Conservation (phyloP, 257 asterid genomes). For the Catharanthus roseus region DNA sequence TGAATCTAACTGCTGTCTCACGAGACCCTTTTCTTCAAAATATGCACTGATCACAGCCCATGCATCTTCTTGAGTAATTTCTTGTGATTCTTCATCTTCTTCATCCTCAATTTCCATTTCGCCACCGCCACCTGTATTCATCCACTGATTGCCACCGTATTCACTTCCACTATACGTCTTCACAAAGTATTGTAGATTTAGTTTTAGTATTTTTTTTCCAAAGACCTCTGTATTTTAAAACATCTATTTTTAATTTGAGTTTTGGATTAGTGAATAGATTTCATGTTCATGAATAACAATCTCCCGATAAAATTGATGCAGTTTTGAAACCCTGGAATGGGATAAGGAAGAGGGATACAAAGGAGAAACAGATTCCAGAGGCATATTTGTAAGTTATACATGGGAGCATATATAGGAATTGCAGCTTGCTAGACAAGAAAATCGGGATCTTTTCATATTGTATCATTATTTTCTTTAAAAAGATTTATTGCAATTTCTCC, state of each 20-base stretch:
- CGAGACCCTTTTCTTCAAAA: constrained; percentile 54
- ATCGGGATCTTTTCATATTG: too few relatives aligned
- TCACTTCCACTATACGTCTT: not conserved
- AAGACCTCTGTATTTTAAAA: too few relatives aligned
- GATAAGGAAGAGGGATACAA: not conserved
- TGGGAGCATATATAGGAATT: too few relatives aligned
- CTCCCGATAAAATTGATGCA: not conserved
- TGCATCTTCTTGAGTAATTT: constrained; percentile 49
- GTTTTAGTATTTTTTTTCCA: too few relatives aligned
- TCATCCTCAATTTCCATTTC: not conserved
- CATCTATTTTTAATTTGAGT: too few relatives aligned
- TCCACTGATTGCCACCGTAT: not conserved
- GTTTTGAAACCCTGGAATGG: constrained; percentile 4
- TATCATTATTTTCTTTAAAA: too few relatives aligned
- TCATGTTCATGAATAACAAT: not conserved
- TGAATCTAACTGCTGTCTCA: constrained; percentile 31
- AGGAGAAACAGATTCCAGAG: too few relatives aligned
- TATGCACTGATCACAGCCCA: constrained; percentile 52
- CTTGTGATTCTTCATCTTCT: constrained; percentile 21
- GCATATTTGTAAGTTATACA: too few relatives aligned
- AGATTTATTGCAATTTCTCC: too few relatives aligned
- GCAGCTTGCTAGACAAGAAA: too few relatives aligned
- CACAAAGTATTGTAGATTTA: not conserved
- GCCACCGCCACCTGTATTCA: not conserved
- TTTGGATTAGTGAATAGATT: not conserved